Evolutionary conservation across 2,329 filamentous ascomycete species (phyloP).

Genomic region (Aspergillus aculeatus): DNA sequence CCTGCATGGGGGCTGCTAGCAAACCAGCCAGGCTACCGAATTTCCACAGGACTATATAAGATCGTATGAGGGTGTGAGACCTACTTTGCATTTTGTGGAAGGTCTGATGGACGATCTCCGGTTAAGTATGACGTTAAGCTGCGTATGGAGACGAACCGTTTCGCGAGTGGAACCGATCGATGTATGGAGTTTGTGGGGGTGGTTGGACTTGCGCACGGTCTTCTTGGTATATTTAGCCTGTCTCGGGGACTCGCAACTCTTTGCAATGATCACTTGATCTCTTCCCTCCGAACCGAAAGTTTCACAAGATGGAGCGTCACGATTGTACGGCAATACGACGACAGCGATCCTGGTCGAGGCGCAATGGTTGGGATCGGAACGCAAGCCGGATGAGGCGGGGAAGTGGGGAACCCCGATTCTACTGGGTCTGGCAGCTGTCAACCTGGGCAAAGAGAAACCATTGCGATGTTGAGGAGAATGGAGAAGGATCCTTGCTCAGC

Average conservation of each 20-base stretch:
- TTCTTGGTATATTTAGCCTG: constrained; percentile 13
- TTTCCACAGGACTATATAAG: background rate
- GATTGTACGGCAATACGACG: constrained; percentile 6
- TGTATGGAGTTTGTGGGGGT: background rate
- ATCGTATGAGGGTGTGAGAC: constrained; percentile 13
- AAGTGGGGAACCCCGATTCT: constrained; percentile 25
- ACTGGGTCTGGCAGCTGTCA: constrained; percentile 11
- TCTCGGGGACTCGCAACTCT: background rate
- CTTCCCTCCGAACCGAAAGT: constrained; percentile 9
- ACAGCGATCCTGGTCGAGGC: constrained; percentile 5
- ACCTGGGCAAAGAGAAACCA: constrained; percentile 2
- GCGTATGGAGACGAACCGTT: constrained; percentile 3
- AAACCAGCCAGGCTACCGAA: background rate
- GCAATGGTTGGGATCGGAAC: constrained; percentile 17
- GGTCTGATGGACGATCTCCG: constrained; percentile 14
- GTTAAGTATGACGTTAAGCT: constrained; percentile 10
- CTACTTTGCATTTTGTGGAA: constrained; percentile 37
- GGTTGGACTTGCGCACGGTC: background rate
- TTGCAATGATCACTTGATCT: constrained; percentile 6
- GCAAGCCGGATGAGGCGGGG: constrained; percentile 23
- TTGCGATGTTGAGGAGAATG: background rate
- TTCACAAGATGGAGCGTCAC: constrained; percentile 5
- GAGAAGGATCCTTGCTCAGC: constrained; percentile 8
- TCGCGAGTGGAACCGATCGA: background rate
- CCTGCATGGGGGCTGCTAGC: background rate